phyloP scores from a whole-genome alignment of 2,329 filamentous ascomycete genomes.

The Pseudogymnoascus sp. region DNA sequence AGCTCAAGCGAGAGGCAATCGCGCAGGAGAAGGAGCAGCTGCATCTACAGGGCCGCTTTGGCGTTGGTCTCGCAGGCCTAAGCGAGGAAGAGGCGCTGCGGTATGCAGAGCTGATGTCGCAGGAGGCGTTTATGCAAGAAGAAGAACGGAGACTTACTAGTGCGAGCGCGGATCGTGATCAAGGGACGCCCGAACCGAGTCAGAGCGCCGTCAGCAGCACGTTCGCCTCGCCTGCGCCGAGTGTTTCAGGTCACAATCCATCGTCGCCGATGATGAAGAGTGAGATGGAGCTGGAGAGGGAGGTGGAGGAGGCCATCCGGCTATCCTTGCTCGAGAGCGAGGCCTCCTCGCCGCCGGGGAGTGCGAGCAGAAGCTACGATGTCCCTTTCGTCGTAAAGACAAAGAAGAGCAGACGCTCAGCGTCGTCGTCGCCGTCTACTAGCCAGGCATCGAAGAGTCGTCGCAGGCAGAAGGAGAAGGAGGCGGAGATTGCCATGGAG shows the following conservation, averaged over 20 bases:
- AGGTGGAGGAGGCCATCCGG: constrained; percentile 55
- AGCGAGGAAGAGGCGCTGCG: constrained; percentile 56
- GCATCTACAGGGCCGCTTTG: constrained; percentile 70
- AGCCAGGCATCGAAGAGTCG: constrained; percentile 27
- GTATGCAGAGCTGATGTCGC: constrained; percentile 58
- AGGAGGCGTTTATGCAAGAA: constrained; percentile 49
- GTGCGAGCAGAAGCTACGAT: constrained; percentile 37
- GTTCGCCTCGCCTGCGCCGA: constrained; percentile 48
- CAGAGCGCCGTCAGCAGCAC: constrained; percentile 34
- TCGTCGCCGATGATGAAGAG: constrained; percentile 24
- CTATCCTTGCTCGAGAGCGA: constrained; percentile 51
- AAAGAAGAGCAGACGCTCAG: constrained; percentile 34
- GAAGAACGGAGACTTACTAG: constrained; percentile 47
- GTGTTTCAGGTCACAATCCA: constrained; percentile 34
- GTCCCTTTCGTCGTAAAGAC: constrained; percentile 42
- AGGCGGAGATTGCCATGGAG: constrained; percentile 33
- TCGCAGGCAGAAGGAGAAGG: constrained; percentile 9
- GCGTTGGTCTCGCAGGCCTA: constrained; percentile 62
- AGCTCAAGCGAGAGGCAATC: constrained; percentile 65
- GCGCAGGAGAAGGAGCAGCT: constrained; percentile 58
- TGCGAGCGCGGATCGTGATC: constrained; percentile 40
- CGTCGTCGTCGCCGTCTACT: constrained; percentile 30
- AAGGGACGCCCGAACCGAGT: constrained; percentile 20
- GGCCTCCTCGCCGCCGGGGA: constrained; percentile 37
- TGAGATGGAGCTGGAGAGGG: constrained; percentile 45